phyloP scores from a whole-genome alignment of 1,284 basidiomycete species.

The Ganoderma resinaceum region DNA sequence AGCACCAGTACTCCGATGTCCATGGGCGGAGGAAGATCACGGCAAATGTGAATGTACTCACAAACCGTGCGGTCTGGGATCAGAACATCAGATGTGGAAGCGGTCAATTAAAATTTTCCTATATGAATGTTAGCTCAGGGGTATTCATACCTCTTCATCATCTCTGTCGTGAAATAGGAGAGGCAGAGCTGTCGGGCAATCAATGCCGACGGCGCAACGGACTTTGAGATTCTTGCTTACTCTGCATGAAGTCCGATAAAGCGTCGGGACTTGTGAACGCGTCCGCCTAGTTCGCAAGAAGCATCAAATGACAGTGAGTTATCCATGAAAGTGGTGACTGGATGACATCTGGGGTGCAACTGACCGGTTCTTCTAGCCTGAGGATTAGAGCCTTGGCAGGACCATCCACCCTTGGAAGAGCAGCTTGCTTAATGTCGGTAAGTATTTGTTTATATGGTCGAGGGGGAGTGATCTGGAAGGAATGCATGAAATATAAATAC shows the following conservation, averaged over 20 bases:
- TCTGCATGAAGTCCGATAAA: conserved; percentile 68
- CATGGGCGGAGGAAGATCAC: background rate
- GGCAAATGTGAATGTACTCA: conserved; percentile 22
- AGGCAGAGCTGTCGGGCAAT: conserved; percentile 20
- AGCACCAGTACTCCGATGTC: background rate
- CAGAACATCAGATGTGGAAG: background rate
- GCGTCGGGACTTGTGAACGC: conserved; percentile 62
- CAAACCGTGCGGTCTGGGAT: conserved; percentile 30
- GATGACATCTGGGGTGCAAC: conserved; percentile 24
- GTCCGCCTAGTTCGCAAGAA: conserved; percentile 39
- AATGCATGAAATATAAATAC: background rate
- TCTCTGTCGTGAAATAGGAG: conserved; percentile 31
- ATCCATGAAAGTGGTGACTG: background rate
- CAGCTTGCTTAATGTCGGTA: conserved; percentile 37
- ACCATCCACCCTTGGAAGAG: conserved; percentile 25
- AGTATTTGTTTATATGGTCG: conserved; percentile 48
- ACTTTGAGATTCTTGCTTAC: conserved; percentile 51
- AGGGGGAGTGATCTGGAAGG: conserved; percentile 47
- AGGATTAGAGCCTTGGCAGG: conserved; percentile 36
- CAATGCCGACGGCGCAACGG: background rate
- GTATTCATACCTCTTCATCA: conserved; percentile 37
- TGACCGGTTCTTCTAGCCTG: conserved; percentile 53
- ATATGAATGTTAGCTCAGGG: background rate
- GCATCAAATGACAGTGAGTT: background rate
- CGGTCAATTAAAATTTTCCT: background rate